Conservation (phyloP, 345 rosid genomes). For the Rhizophora mangle region DNA sequence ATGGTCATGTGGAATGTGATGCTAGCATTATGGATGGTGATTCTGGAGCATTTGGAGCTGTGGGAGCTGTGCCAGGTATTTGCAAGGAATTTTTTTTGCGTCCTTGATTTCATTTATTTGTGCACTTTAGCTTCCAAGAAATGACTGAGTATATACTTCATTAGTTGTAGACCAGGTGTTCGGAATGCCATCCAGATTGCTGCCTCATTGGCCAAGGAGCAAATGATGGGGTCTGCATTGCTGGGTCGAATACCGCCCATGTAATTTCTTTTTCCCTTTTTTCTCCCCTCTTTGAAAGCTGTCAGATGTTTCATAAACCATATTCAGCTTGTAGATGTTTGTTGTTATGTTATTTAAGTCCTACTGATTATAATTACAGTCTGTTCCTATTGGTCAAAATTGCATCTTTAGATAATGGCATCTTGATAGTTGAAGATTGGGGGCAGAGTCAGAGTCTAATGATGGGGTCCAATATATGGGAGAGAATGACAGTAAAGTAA, state of each 20-base stretch:
- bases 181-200: conserved; percentile 86
- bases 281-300: conserved; percentile 1
- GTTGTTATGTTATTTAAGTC: no score
- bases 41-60: conserved; percentile 89
- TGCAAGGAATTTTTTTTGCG: neutral
- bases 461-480: no score
- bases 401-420: no score
- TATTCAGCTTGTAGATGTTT: no score
- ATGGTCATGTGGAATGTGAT: conserved; percentile 89
- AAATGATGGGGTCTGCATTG: conserved; percentile 52
- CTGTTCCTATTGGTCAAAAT: no score
- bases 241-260: conserved; percentile 94
- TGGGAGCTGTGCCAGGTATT: conserved; percentile 92
- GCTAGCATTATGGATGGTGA: conserved; percentile 90
- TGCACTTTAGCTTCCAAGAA: conserved; percentile 6
- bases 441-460: no score
- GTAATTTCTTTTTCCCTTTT: conserved; percentile 39
- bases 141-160: conserved; percentile 29
- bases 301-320: neutral
- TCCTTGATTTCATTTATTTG: neutral
- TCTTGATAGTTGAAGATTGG: no score
- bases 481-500: no score
- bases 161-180: conserved; percentile 78
- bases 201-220: conserved; percentile 72
- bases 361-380: no score